A percentile compares a stretch with the other conserved stretches of the same genome.
Conservation (phyloP, 2,329 filamentous ascomycete species). For the Teratosphaeriaceae sp. region DNA sequence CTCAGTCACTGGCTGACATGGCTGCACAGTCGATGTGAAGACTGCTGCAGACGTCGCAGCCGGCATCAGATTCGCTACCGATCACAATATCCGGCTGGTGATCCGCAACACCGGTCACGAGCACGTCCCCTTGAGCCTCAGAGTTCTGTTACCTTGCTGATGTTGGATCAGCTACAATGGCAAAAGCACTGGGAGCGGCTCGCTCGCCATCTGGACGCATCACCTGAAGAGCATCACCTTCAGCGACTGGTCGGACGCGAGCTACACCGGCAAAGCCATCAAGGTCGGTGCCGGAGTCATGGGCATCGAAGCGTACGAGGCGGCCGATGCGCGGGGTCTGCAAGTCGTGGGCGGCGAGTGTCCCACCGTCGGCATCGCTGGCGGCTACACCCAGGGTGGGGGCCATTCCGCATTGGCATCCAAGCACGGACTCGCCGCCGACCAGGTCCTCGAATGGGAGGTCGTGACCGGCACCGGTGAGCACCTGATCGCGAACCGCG, state of each 20-base stretch:
- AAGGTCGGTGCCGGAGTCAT: constrained; percentile 50
- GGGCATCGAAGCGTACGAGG: constrained; percentile 43
- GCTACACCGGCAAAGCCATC: constrained; percentile 49
- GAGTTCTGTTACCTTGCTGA: not conserved
- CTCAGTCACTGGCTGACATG: too few relatives aligned
- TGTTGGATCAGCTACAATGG: constrained; percentile 37
- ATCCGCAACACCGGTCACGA: constrained; percentile 39
- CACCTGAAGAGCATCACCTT: constrained; percentile 45
- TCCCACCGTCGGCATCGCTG: constrained; percentile 51
- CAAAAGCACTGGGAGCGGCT: constrained; percentile 55
- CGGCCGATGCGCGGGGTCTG: constrained; percentile 39
- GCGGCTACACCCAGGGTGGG: constrained; percentile 55
- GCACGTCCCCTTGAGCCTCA: constrained; percentile 13
- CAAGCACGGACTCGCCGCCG: constrained; percentile 52
- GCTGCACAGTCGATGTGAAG: constrained; percentile 25
- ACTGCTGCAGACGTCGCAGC: constrained; percentile 18
- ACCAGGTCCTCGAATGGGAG: constrained; percentile 47
- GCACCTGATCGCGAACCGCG: constrained; percentile 43
- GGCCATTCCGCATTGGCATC: constrained; percentile 51
- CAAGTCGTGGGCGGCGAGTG: constrained; percentile 50
- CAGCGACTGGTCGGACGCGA: constrained; percentile 32
- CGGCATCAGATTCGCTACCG: constrained; percentile 35
- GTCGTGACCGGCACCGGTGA: constrained; percentile 46
- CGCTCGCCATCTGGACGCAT: constrained; percentile 52
- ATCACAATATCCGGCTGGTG: constrained; percentile 47